These are phyloP conservation scores for Umbilicus rupestris DNA, from an alignment of 164 flowering plant genomes.

Conservation along the genomic window DNA sequence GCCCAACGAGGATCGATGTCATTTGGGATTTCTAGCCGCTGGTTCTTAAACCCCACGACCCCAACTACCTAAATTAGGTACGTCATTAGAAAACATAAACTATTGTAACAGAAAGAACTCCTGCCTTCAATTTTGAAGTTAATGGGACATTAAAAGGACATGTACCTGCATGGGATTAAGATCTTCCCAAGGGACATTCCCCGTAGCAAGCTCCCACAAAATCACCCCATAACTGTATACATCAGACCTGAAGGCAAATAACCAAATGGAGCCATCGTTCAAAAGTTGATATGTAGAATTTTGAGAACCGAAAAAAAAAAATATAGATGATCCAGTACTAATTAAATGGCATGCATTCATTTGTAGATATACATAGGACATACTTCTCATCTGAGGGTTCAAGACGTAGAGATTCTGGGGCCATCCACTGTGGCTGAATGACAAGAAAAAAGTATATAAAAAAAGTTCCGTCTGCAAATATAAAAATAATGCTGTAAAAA, in stretches of 20 bases:
- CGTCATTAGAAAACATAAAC: not conserved
- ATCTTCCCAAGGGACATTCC: conserved; percentile 92
- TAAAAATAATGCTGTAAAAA: not conserved
- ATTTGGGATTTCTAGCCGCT: conserved; percentile 72
- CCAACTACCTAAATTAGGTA: conserved; percentile 63
- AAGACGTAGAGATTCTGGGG: conserved; percentile 94
- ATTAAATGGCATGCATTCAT: not conserved
- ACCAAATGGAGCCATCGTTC: not conserved
- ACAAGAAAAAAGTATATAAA: conserved; percentile 5
- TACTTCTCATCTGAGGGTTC: conserved; percentile 98
- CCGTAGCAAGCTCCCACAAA: conserved; percentile 91
- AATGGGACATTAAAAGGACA: not conserved
- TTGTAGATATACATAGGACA: conserved; percentile 7
- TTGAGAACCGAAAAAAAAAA: not conserved
- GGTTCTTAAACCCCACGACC: conserved; percentile 94
- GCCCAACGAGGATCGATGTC: conserved; percentile 72
- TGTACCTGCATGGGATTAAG: conserved; percentile 94
- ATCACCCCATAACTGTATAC: conserved; percentile 89
- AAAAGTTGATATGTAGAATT: not conserved
- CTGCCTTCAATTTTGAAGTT: not conserved
- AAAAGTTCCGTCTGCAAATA: not conserved
- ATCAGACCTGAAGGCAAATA: conserved; percentile 52
- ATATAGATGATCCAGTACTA: not conserved
- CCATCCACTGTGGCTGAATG: conserved; percentile 99
- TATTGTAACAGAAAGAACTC: not conserved